Percentiles rank a stretch among this genome's conserved stretches.
phyloP scores from a whole-genome alignment of 805 yeast genomes.

The Ascoidea tarda region DNA sequence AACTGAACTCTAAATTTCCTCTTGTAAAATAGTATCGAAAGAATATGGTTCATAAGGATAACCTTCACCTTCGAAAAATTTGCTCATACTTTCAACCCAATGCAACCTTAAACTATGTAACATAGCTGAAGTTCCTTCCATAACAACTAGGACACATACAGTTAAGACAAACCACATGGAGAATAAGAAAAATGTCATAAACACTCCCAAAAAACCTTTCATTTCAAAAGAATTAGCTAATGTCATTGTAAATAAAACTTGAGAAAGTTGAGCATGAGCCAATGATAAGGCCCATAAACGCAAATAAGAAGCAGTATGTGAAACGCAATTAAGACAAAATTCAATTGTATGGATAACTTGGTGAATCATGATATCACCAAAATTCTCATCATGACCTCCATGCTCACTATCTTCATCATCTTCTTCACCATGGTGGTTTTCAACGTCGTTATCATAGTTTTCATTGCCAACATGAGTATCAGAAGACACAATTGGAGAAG shows the following conservation, averaged over 20 bases:
- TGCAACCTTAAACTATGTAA: conserved; percentile 63
- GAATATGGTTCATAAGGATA: conserved; percentile 50
- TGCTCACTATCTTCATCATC: conserved; percentile 28
- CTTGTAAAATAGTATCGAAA: conserved; percentile 21
- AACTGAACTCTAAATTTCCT: not conserved
- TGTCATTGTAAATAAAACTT: conserved; percentile 69
- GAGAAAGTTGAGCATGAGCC: conserved; percentile 68
- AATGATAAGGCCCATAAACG: conserved; percentile 69
- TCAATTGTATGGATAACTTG: conserved; percentile 75
- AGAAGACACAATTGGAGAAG: conserved; percentile 3
- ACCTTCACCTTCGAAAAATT: conserved; percentile 70
- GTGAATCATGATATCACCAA: conserved; percentile 64
- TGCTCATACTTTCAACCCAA: conserved; percentile 78
- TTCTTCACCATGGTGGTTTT: not conserved
- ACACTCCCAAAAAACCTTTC: conserved; percentile 38
- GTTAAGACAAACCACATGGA: conserved; percentile 68
- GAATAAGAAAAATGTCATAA: conserved; percentile 46
- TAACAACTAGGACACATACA: conserved; percentile 51
- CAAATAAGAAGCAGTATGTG: conserved; percentile 68
- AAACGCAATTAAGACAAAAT: conserved; percentile 66
- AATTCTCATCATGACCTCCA: conserved; percentile 27
- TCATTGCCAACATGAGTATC: conserved; percentile 8
- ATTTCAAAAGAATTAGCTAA: conserved; percentile 45
- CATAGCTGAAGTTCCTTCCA: conserved; percentile 86
- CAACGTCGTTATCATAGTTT: conserved; percentile 11